Evolutionary conservation across 176 grass and related monocot species (phyloP), one percentile per base, ranked within the genome.

Genomic region (Bromus sterilis): DNA sequence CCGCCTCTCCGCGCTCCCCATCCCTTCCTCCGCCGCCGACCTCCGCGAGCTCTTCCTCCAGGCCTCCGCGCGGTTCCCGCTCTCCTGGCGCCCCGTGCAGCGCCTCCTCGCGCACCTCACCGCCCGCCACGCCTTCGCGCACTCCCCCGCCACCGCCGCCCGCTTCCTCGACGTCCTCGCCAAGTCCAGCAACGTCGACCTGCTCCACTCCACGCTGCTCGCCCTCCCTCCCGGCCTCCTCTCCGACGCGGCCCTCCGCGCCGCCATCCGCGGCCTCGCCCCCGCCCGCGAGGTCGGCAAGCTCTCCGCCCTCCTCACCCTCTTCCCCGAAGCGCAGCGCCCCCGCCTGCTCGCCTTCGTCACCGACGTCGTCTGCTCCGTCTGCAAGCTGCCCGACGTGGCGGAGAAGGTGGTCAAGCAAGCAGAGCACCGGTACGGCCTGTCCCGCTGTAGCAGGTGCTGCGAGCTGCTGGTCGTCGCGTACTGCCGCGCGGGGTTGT

Each of bases 31-130:
- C 0, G 48, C 76, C 48, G 28, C 80, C 36, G 88, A 86, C 37
- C 70, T 85, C 46, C 91, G 83, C 12, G 94, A 97, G 80, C 83
- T 97, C 81, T 97, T 93, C 86, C 79, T 97, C 86, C 89, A 93
- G 79, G 64, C 86, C 11, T 93, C 81, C 46, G 51, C 83, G 72
- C 84, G 84, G 63, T 97, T 93, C 70, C 86, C 70, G 35, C 82
- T 66, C 84, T 97, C 94, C 39, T 97, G 89, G 89, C 86, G 86
- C 48, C 94, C 91, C 78, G 89, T 97, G 78, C 86, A 91, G 42
- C 86, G 94, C 49, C 77, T 97, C 89, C 94, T 93, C 40, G 81
- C 32, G 23, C 88, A 87, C 86, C 89, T 97, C 83, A 80, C 81
- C 77, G 73, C 67, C 28, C 75, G 13, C 84, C 86, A 88, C 67